These are phyloP conservation scores for Colletotrichum tropicicola DNA, from an alignment of 2,329 filamentous ascomycete genomes.

Conservation along the genomic window DNA sequence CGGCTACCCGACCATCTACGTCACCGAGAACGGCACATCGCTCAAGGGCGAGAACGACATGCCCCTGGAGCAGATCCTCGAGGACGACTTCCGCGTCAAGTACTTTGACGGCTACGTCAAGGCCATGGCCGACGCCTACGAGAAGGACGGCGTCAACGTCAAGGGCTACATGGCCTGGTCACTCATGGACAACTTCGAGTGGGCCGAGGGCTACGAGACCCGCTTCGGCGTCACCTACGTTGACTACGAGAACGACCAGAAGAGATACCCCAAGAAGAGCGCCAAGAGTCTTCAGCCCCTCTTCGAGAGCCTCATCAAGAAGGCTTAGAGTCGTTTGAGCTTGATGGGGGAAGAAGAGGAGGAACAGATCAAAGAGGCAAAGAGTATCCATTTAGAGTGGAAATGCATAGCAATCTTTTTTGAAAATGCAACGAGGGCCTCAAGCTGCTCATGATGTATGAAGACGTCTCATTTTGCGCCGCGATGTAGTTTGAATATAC, in stretches of 20 bases:
- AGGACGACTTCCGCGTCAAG: slow-evolving; percentile 83
- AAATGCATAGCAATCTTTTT: slow-evolving; percentile 6
- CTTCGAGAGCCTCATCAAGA: slow-evolving; percentile 76
- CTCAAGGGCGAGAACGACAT: slow-evolving; percentile 85
- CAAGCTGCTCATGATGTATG: slow-evolving; percentile 11
- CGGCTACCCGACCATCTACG: slow-evolving; percentile 79
- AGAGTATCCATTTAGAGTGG: not conserved
- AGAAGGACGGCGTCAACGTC: slow-evolving; percentile 80
- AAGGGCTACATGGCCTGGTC: slow-evolving; percentile 87
- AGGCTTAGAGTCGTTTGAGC: slow-evolving; percentile 42
- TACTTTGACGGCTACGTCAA: slow-evolving; percentile 83
- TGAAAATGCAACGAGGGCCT: slow-evolving; percentile 4
- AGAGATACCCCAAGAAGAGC: slow-evolving; percentile 85
- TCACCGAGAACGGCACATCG: slow-evolving; percentile 89
- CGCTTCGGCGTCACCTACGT: slow-evolving; percentile 87
- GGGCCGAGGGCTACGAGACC: slow-evolving; percentile 91
- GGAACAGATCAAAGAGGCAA: not conserved
- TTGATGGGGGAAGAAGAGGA: not conserved
- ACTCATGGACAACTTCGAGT: slow-evolving; percentile 90
- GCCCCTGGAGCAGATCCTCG: slow-evolving; percentile 72
- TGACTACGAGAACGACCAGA: slow-evolving; percentile 83
- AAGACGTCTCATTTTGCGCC: slow-evolving; percentile 5
- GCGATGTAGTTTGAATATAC: not conserved
- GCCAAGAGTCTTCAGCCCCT: slow-evolving; percentile 75
- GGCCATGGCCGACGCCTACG: slow-evolving; percentile 78